Evolutionary conservation across 768 basidiomycete species (phyloP).

Genomic region (Kwoniella heveanensis): DNA sequence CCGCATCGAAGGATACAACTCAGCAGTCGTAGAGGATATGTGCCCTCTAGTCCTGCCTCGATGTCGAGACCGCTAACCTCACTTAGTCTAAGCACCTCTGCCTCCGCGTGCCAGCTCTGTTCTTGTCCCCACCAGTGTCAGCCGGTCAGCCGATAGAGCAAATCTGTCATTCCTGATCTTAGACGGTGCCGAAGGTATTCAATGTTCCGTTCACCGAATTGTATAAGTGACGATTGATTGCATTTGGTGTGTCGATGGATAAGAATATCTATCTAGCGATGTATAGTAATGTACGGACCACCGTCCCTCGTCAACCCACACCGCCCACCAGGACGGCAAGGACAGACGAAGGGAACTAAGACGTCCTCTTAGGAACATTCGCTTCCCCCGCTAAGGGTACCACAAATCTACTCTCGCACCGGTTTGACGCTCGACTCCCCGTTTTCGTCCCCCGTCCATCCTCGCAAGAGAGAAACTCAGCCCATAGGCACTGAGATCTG

Average conservation of each 20-base stretch:
- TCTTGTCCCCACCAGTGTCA: too few relatives aligned
- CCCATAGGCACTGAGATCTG: constrained; percentile 9
- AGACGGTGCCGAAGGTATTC: too few relatives aligned
- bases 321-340: constrained; percentile 4
- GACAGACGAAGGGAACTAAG: constrained; percentile 33
- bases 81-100: too few relatives aligned
- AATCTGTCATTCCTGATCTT: too few relatives aligned
- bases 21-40: too few relatives aligned
- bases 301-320: constrained; percentile 21
- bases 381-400: not conserved
- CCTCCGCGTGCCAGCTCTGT: too few relatives aligned
- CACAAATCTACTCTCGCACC: constrained; percentile 20
- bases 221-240: not conserved
- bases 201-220: too few relatives aligned
- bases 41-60: too few relatives aligned
- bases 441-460: not conserved
- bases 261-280: too few relatives aligned
- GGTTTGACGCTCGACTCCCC: constrained; percentile 45
- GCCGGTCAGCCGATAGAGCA: too few relatives aligned
- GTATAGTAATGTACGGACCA: constrained; percentile 25
- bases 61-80: too few relatives aligned
- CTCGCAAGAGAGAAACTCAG: not conserved
- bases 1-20: too few relatives aligned
- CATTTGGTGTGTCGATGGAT: not conserved
- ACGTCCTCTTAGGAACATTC: constrained; percentile 24